Evolutionary conservation across 805 yeast genomes (phyloP).

Genomic region (Barnettozyma sp.): DNA sequence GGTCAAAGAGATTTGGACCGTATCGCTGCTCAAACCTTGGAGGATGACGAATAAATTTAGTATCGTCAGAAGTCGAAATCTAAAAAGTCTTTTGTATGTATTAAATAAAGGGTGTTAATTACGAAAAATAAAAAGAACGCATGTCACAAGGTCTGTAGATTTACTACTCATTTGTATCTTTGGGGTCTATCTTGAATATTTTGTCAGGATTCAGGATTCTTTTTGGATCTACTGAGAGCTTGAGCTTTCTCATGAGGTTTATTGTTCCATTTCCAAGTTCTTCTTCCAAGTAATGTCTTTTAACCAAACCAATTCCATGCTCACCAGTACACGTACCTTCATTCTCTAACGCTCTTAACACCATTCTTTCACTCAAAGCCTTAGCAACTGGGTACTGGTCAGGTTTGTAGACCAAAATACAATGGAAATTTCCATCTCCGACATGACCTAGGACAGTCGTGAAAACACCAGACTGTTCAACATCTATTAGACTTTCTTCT

Average conservation of each 20-base stretch:
- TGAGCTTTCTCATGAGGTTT: conserved; percentile 62
- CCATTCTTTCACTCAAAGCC: conserved; percentile 50
- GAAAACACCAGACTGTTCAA: conserved; percentile 42
- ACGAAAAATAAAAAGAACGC: conserved; percentile 8
- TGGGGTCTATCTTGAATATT: conserved; percentile 60
- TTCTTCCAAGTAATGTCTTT: conserved; percentile 46
- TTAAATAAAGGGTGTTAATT: conserved; percentile 14
- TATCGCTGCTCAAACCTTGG: conserved; percentile 98
- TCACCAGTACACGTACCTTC: conserved; percentile 85
- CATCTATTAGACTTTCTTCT: conserved; percentile 51
- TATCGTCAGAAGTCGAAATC: conserved; percentile 1
- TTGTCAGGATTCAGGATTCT: conserved; percentile 67
- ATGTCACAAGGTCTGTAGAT: neutral
- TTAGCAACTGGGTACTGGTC: conserved; percentile 41
- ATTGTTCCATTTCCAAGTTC: conserved; percentile 64
- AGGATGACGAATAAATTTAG: conserved; percentile 58
- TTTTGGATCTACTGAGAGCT: conserved; percentile 64
- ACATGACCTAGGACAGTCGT: conserved; percentile 69
- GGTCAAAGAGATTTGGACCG: conserved; percentile 99
- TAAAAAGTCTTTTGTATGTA: conserved; percentile 9
- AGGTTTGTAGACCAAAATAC: conserved; percentile 50
- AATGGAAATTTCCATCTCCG: conserved; percentile 76
- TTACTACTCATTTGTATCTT: conserved; percentile 24
- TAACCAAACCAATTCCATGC: conserved; percentile 76
- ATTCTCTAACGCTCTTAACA: conserved; percentile 49